Base-by-base conservation (phyloP, 768 basidiomycete genomes). In the Suillus sp. region DNA sequence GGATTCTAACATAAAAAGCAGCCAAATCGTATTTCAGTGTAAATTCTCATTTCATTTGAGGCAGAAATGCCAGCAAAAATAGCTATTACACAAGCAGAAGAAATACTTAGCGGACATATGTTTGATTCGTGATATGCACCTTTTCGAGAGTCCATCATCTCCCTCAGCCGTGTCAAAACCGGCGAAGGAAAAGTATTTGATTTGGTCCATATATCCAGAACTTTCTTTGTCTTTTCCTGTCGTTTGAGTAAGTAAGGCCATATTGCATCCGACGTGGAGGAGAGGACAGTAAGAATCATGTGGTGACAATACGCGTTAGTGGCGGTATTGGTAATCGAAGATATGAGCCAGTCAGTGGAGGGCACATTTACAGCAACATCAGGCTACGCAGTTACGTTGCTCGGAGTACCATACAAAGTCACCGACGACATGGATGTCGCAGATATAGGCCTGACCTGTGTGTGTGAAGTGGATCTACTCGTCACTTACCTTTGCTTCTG, bases 181-280 rank as follows among this genome's bases (percentile, higher is more conserved):
- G 83, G 74, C 70, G 87, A 74, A 63, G 95, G 90, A 79, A 99
- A 99, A 56, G 96, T 96, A 77, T 83, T 86, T 63, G 88, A 86
- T 77, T 96, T 96, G 71, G 83, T 84, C 96, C 96, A 99, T 71
- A 99, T 98, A 79, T 98, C 97, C 77, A 96, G 86, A 72, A 99
- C 88, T 78, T 99, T 99, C 83, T 91, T 90, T 53, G 92, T 85
- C 80, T 99, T 99, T 82, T 97, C 96, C 96, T 98, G 82, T 77
- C 74, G 64, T 73, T 65, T 66, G 65, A 78, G 69, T 71, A 71
- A 67, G 72, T 75, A 74, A 76, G 69, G 73, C 61, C 62, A 66
- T 66, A 81, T 86, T 77, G 85, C 81, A 78, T 76, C 71, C 73
- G 70, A 66, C 71, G 73, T 69, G 30, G 40, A 8, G 58, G 56